These are phyloP conservation scores for Capsicum baccatum DNA, from an alignment of 257 asterid species.

Conservation along the genomic window DNA sequence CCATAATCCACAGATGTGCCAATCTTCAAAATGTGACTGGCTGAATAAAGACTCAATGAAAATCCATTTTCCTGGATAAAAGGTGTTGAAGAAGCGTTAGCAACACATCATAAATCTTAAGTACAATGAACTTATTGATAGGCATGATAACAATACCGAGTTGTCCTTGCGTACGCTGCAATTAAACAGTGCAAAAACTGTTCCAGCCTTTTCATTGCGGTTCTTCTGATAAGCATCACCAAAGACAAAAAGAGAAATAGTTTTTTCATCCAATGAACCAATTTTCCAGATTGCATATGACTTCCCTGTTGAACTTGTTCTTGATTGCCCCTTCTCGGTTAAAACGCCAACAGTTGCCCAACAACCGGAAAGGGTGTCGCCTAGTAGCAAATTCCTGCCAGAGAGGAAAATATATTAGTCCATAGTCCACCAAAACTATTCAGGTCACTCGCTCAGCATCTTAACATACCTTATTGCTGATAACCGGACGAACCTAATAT, in stretches of 20 bases:
- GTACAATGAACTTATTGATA: slow-evolving; percentile 8
- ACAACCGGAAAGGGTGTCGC: slow-evolving; percentile 88
- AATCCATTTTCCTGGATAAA: slow-evolving; percentile 74
- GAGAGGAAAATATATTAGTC: slow-evolving; percentile 15
- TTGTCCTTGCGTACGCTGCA: slow-evolving; percentile 74
- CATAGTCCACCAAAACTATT: slow-evolving; percentile 23
- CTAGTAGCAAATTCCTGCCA: slow-evolving; percentile 62
- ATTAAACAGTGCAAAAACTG: slow-evolving; percentile 74
- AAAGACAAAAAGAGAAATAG: slow-evolving; percentile 77
- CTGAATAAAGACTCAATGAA: slow-evolving; percentile 75
- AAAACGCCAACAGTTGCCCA: slow-evolving; percentile 93
- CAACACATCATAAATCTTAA: neutral
- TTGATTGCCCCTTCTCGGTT: slow-evolving; percentile 66
- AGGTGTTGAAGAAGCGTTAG: neutral
- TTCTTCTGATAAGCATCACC: slow-evolving; percentile 86
- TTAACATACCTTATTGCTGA: slow-evolving; percentile 75
- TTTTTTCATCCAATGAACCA: slow-evolving; percentile 70
- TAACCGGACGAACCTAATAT: slow-evolving; percentile 78
- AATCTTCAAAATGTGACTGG: slow-evolving; percentile 72
- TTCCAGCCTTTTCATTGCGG: slow-evolving; percentile 67
- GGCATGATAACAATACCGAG: slow-evolving; percentile 51
- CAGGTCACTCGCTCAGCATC: neutral
- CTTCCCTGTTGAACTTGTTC: slow-evolving; percentile 89
- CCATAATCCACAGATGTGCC: slow-evolving; percentile 87
- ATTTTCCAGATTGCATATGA: slow-evolving; percentile 76